Evolutionary conservation across 192 early-diverging fungal species (phyloP).

Genomic region (Glomus cerebriforme): DNA sequence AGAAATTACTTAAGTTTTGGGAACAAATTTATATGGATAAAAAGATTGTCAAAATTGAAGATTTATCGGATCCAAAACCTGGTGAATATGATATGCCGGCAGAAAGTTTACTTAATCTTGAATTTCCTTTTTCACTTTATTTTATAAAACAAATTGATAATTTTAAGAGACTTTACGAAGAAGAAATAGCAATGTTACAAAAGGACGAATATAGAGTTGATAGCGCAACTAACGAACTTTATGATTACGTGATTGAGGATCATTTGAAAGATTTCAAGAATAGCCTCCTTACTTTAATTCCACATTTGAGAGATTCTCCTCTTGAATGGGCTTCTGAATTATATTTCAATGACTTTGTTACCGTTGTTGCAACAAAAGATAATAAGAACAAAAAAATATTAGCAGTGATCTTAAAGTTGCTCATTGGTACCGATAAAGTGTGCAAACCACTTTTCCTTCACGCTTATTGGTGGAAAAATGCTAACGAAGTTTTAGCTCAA

Average conservation of each 20-base stretch:
- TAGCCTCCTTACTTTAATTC: not conserved
- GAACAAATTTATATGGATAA: no score
- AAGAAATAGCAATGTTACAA: no score
- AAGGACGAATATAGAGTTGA: conserved; percentile 23
- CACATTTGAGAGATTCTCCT: no score
- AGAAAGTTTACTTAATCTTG: not conserved
- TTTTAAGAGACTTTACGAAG: no score
- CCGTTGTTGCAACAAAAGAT: not conserved
- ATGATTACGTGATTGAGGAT: not conserved
- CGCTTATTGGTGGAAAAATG: conserved; percentile 29
- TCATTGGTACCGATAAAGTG: conserved; percentile 2
- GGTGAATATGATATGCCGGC: conserved; percentile 3
- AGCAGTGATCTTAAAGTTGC: not conserved
- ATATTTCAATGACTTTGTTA: no score
- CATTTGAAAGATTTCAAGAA: not conserved
- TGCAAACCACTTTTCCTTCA: conserved; percentile 12
- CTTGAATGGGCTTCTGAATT: no score
- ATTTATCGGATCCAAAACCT: conserved; percentile 21
- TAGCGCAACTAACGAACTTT: not conserved
- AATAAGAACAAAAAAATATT: not conserved
- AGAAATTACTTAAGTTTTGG: conserved; percentile 27
- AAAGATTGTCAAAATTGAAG: no score
- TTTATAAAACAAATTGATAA: no score
- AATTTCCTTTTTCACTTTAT: no score
- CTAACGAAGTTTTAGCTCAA: conserved; percentile 15